Evolutionary conservation across 140 eudicot species (phyloP), one percentile per base, ranked within the genome.

Genomic region (Bidens hawaiensis): DNA sequence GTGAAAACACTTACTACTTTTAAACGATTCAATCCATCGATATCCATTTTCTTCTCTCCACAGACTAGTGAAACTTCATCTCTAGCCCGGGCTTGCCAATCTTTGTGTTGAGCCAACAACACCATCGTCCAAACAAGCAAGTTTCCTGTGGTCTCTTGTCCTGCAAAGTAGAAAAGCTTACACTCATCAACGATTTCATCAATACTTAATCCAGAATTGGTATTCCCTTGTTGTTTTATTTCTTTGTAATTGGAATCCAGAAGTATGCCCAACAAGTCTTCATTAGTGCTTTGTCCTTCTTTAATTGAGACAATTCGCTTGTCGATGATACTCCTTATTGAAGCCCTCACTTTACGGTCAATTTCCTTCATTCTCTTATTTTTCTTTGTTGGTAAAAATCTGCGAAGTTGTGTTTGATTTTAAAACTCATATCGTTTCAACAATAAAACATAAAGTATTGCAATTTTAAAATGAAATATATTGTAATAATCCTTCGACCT

Each of bases 161-260:
- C 78, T n/a, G 82, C 82, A 22, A 77, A 51, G 75, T 71, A 77
- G 75, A 77, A 77, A 24, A 70, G 62, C 45, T 76, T 76, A 58
- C 77, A 76, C 51, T 76, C 81, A 28, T 76, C 77, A 4, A 76
- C 61, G 30, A 77, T 53, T 11, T 77, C 82, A 1, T 64, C 64
- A 12, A 64, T 54, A 23, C 58, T 76, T 56, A 64, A 45, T 24
- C 68, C 74, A 11, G 14, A 38, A 10, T 17, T 48, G 4, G 8
- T 65, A 56, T 70, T 36, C 22, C 50, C 64, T 2, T 17, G 45
- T 14, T 40, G 31, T 21, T 55, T 24, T 6, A 40, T 60, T 38
- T 51, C 68, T 9, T 40, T 45, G 40, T 58, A 18, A 48, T 49
- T 70, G 15, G 74, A 65, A 18, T 62, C 72, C 51, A 77, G 38